These are phyloP conservation scores for Pichia deserticola DNA, from an alignment of 805 yeast genomes.

Conservation along the genomic window DNA sequence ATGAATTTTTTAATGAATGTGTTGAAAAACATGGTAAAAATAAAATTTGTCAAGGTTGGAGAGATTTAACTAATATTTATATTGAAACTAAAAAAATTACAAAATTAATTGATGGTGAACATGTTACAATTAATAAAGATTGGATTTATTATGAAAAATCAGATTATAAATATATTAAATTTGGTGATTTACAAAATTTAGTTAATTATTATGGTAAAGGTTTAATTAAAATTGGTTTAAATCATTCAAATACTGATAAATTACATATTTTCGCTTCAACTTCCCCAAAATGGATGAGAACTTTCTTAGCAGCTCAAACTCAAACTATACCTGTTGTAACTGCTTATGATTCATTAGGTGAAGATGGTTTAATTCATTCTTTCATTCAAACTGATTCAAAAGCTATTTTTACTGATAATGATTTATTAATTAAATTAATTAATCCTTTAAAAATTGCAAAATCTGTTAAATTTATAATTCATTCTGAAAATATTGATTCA, in stretches of 20 bases:
- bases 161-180: slow-evolving; percentile 61
- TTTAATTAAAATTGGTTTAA: slow-evolving; percentile 61
- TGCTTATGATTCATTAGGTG: slow-evolving; percentile 94
- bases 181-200: slow-evolving; percentile 43
- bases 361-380: slow-evolving; percentile 79
- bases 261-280: slow-evolving; percentile 86
- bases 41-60: slow-evolving; percentile 61
- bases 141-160: slow-evolving; percentile 84
- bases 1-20: slow-evolving; percentile 60
- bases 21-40: slow-evolving; percentile 44
- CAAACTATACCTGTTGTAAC: slow-evolving; percentile 86
- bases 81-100: slow-evolving; percentile 66
- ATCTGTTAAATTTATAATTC: slow-evolving; percentile 60
- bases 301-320: slow-evolving; percentile 68
- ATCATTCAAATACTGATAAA: slow-evolving; percentile 51
- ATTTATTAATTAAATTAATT: slow-evolving; percentile 56
- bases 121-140: slow-evolving; percentile 63
- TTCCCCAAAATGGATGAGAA: slow-evolving; percentile 84
- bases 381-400: slow-evolving; percentile 71
- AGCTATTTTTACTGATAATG: slow-evolving; percentile 80
- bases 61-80: slow-evolving; percentile 68
- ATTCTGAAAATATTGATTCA: slow-evolving; percentile 53
- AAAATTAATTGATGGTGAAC: slow-evolving; percentile 73
- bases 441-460: slow-evolving; percentile 64
- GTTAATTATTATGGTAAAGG: slow-evolving; percentile 65